phyloP scores from a whole-genome alignment of 2,329 filamentous ascomycete genomes.

The Clonostachys sp. region DNA sequence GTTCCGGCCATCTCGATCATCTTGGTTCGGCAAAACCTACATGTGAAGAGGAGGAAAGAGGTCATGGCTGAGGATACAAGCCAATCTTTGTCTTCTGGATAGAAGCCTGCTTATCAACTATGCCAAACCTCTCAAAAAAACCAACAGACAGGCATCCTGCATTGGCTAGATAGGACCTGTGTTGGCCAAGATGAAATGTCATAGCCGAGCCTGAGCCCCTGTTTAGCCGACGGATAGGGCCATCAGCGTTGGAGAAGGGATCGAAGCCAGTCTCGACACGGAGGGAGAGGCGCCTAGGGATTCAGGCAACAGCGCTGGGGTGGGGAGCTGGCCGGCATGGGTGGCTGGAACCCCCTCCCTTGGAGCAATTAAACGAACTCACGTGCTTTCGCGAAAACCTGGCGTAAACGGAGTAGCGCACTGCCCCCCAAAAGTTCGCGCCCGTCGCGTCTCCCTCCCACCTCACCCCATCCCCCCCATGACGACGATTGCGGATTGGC shows the following conservation, averaged over 20 bases:
- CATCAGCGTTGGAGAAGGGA: background rate
- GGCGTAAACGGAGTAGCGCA: slow-evolving; percentile 15
- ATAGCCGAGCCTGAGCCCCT: slow-evolving; percentile 1
- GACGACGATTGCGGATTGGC: slow-evolving; percentile 6
- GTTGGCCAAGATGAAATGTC: background rate
- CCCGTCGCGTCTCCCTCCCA: slow-evolving; percentile 37
- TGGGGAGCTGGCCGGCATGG: background rate
- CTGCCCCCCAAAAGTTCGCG: slow-evolving; percentile 28
- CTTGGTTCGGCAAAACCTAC: too few relatives aligned
- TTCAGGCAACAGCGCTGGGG: slow-evolving; percentile 1
- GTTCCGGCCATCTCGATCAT: background rate
- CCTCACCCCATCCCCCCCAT: slow-evolving; percentile 31
- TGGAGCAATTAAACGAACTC: slow-evolving; percentile 16
- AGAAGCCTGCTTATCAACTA: too few relatives aligned
- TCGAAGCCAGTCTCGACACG: background rate
- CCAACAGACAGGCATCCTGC: too few relatives aligned
- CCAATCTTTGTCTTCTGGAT: too few relatives aligned
- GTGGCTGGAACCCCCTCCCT: background rate
- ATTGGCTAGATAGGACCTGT: too few relatives aligned
- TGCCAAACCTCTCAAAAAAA: too few relatives aligned
- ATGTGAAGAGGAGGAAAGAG: too few relatives aligned
- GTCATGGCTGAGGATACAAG: too few relatives aligned
- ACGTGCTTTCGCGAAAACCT: slow-evolving; percentile 39
- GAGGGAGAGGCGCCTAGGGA: background rate
- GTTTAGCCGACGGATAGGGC: slow-evolving; percentile 1